Base-by-base conservation (phyloP, 176 grass and related monocot genomes). In the Carex littledalei region DNA sequence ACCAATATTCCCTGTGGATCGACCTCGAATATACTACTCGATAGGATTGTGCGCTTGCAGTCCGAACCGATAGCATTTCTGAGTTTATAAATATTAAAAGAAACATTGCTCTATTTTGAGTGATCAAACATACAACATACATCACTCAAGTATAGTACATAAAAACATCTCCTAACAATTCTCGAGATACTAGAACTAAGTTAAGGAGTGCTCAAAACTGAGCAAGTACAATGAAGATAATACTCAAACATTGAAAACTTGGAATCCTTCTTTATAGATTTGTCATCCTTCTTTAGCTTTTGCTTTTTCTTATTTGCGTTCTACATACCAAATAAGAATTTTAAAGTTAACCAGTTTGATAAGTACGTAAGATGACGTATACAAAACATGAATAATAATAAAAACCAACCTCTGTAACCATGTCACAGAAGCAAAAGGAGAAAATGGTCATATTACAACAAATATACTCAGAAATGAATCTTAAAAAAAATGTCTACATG, bases 251-350 rank as follows among this genome's bases (percentile, higher is more conserved):
- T 26, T 85, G 93, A 98, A 68, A 98, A 98, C 85, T 95, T 98
- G 85, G 95, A 98, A 78, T 95, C 93, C 87, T 95, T 98, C 87
- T 95, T 98, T 80, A 94, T 95, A 1, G 91, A 95, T 82, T 98
- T 98, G 41, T 90, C 80, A 8, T 94, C 92, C 78, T 94, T 94
- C 62, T 94, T 90, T 84, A 89, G 85, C 82, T 94, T 98, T 72
- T 93, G 86, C 84, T 98, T 98, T 84, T 92, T 93, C 88, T 98
- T 98, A 65, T 58, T 92, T 24, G 91, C 89, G 3, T 94, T 94
- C 91, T 97, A 88, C 92, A 89, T 14, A 73, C 17, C 64, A 67
- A 49, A 11, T 60, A 80, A 34, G 1, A 57, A 79, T 37, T 22
- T 56, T 17, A 39, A 81, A 87, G 18, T 3, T 29, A 52, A 84